Evolutionary conservation across 164 flowering plant genomes (phyloP).

Genomic region (Magnolia kwangsiensis): DNA sequence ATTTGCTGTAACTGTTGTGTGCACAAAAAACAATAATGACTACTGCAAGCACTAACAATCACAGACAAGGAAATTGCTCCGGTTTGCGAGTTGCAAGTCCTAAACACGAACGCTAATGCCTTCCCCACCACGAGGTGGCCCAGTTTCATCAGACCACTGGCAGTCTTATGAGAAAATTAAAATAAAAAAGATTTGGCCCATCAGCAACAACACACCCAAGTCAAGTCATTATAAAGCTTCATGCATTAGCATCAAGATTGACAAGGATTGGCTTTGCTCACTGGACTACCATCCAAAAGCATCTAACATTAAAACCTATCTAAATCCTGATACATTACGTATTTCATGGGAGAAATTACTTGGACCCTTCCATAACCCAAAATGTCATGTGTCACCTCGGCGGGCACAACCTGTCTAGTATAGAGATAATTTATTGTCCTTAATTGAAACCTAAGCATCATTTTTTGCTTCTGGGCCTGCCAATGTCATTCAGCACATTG

Average conservation of each 20-base stretch:
- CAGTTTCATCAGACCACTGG: neutral
- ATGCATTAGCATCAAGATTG: no score
- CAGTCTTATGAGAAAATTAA: neutral
- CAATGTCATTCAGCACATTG: neutral
- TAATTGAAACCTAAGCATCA: neutral
- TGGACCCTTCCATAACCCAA: no score
- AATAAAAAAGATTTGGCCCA: neutral
- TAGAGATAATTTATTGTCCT: no score
- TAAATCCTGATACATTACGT: no score
- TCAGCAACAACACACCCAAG: neutral
- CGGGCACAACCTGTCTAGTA: no score
- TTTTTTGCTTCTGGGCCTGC: neutral
- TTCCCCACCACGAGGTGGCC: neutral
- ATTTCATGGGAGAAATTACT: no score
- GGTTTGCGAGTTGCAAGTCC: neutral
- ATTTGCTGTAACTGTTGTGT: conserved; percentile 58
- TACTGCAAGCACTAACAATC: neutral
- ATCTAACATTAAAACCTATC: no score
- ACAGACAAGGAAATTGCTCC: neutral
- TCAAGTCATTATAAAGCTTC: neutral
- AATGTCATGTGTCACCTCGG: no score
- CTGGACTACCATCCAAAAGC: no score
- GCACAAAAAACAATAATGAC: conserved; percentile 5
- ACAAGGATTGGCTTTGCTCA: no score
- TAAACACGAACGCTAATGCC: neutral